Evolutionary conservation across 345 rosid genomes (phyloP), one percentile per base, ranked within the genome.

Genomic region (Boechera divaricarpa): DNA sequence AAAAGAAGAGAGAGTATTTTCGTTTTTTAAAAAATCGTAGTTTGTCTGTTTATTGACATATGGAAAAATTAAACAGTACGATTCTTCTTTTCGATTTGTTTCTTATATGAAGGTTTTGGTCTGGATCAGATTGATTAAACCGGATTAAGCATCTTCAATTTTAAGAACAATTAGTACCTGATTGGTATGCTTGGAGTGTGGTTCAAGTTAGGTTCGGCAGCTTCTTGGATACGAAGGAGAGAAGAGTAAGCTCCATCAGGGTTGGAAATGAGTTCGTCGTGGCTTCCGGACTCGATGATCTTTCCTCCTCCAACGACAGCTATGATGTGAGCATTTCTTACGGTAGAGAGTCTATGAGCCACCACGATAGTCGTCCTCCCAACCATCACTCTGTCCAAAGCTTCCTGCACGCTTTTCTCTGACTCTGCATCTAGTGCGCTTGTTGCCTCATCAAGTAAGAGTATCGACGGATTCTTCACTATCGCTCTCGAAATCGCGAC

Each of bases 401-500:
- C 97, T 85, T 89, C 88, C 75, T 95, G 98, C 36, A 95, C 94
- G 44, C 90, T 92, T 81, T 87, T 92, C 83, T 95, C 97, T 0
- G 99, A 95, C 82, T 89, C 98, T 1, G 94, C 92, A 66, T 90
- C 98, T 31, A 92, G 86, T 0, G 99, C 98, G 69, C 99, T 95
- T 29, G 99, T 95, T 16, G 98, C 98, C 82, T 94, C 98, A 58
- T 94, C 98, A 2, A 94, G 85, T 78, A 94, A 81, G 15, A 94
- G 96, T 62, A 94, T 83, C 0, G 89, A 87, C 1, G 98, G 98
- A 35, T 94, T 88, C 76, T 92, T 92, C 74, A 94, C 84, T 48
- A 90, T 85, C 0, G 98, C 98, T 6, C 98, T 89, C 0, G 98
- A 82, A 60, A 94, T 88, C 0, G 96, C 90, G 56, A 94, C 90